Evolutionary conservation across 345 rosid genomes (phyloP).

Genomic region (Eucalyptus decipiens): DNA sequence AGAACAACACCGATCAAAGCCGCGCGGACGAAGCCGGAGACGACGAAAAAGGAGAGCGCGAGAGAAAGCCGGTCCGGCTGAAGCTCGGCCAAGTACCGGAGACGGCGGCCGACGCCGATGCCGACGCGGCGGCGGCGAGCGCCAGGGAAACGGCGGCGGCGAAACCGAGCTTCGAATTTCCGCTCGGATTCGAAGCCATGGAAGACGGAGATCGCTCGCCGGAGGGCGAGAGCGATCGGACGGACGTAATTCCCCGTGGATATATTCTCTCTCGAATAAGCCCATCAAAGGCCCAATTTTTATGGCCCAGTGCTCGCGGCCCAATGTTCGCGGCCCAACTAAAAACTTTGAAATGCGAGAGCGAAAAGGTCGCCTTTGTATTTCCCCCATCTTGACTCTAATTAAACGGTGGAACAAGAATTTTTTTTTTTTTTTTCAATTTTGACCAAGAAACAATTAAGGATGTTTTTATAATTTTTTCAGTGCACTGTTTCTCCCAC

Average conservation of each 20-base stretch:
- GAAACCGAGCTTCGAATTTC: background rate
- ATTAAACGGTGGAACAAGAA: background rate
- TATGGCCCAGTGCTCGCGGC: background rate
- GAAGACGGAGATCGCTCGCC: background rate
- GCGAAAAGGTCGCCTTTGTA: background rate
- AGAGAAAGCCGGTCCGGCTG: background rate
- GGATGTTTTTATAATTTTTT: background rate
- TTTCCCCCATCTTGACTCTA: background rate
- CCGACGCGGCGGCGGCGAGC: background rate
- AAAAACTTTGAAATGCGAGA: background rate
- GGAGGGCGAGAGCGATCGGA: background rate
- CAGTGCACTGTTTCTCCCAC: background rate
- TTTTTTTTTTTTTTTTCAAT: background rate
- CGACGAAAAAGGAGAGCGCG: background rate
- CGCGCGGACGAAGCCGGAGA: background rate
- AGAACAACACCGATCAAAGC: background rate
- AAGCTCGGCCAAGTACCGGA: slow-evolving; percentile 3
- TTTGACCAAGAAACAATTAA: background rate
- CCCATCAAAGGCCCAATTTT: background rate
- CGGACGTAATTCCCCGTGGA: background rate
- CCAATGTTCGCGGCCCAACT: background rate
- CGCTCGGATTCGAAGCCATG: background rate
- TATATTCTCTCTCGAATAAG: background rate
- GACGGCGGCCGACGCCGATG: slow-evolving; percentile 1
- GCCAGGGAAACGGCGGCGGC: background rate